Conservation (phyloP, 2,329 filamentous ascomycete genomes). For the Fusarium sulawesiense region DNA sequence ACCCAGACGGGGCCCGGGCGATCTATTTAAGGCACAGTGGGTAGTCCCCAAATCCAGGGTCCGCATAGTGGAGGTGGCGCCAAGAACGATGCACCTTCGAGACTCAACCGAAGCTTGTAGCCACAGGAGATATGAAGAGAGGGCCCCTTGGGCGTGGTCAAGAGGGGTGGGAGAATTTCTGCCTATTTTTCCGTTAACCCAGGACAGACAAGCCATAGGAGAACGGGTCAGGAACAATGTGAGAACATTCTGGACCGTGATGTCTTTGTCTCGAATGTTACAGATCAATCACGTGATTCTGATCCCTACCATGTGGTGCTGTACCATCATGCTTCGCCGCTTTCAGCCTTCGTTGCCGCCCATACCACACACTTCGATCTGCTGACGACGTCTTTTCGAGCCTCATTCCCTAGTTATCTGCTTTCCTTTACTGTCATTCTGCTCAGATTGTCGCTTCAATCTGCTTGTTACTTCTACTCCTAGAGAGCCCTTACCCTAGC, state of each 20-base stretch:
- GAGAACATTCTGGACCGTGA: neutral
- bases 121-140: slow-evolving; percentile 2
- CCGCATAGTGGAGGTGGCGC: slow-evolving; percentile 40
- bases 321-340: slow-evolving; percentile 38
- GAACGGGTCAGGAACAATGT: neutral
- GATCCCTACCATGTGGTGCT: slow-evolving; percentile 13
- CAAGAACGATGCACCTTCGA: slow-evolving; percentile 36
- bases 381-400: slow-evolving; percentile 37
- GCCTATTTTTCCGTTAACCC: neutral
- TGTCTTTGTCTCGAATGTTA: slow-evolving; percentile 10
- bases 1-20: neutral
- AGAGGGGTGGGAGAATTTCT: neutral
- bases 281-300: slow-evolving; percentile 31
- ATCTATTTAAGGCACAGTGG: slow-evolving; percentile 40
- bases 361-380: slow-evolving; percentile 28
- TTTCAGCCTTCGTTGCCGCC: slow-evolving; percentile 32
- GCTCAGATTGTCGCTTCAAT: slow-evolving; percentile 16
- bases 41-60: slow-evolving; percentile 39
- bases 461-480: slow-evolving; percentile 3
- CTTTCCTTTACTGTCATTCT: slow-evolving; percentile 25
- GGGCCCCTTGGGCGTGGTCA: neutral
- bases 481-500: slow-evolving; percentile 14
- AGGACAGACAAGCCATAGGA: neutral
- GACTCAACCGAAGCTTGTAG: slow-evolving; percentile 16
- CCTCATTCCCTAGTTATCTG: slow-evolving; percentile 36